Conservation (phyloP, 2,329 filamentous ascomycete species). For the Curvularia hawaiiensis region DNA sequence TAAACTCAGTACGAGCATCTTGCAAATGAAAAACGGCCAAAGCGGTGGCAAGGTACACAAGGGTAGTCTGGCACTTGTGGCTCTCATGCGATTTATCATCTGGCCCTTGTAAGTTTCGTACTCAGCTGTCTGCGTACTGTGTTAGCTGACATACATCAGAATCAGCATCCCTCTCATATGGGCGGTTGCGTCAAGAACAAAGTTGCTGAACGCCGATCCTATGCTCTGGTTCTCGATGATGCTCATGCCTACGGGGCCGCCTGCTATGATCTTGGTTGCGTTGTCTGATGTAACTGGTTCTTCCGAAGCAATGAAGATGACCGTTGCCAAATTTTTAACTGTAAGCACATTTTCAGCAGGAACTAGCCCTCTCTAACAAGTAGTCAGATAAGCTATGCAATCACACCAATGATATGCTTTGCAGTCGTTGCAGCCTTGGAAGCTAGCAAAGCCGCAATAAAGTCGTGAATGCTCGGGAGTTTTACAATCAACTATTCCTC, state of each 20-base stretch:
- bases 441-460: conserved; percentile 32
- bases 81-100: conserved; percentile 62
- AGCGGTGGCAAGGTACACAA: conserved; percentile 54
- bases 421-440: conserved; percentile 52
- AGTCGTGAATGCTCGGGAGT: background rate
- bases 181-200: conserved; percentile 58
- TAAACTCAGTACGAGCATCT: conserved; percentile 63
- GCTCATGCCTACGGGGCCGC: conserved; percentile 63
- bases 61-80: conserved; percentile 57
- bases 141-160: conserved; percentile 16
- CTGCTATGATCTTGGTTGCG: conserved; percentile 59
- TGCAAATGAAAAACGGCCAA: conserved; percentile 52
- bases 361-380: background rate
- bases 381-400: conserved; percentile 48
- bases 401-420: conserved; percentile 52
- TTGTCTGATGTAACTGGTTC: conserved; percentile 57
- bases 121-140: background rate
- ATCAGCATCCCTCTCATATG: conserved; percentile 63
- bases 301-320: conserved; percentile 56
- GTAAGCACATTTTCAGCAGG: conserved; percentile 34
- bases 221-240: conserved; percentile 71
- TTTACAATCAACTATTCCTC: background rate
- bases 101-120: conserved; percentile 56
- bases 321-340: conserved; percentile 59
- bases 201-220: conserved; percentile 60